Evolutionary conservation across 2,329 filamentous ascomycete genomes (phyloP), one percentile per base, ranked within the genome.

Genomic region (Fusarium irregulare): DNA sequence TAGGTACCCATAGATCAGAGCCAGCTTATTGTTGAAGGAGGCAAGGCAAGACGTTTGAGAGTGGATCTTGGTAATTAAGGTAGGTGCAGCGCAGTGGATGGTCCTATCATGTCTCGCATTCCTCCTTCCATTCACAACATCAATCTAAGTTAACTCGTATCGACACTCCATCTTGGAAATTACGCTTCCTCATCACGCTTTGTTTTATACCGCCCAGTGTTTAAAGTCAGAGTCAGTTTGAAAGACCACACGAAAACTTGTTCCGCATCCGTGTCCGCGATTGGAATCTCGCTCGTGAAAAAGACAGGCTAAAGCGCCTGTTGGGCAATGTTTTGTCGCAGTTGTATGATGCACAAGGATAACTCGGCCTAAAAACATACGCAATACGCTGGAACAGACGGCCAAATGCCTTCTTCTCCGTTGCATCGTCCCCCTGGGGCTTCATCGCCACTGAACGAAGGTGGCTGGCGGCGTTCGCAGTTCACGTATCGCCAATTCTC

Each of bases 401-500:
- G 40, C 28, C 25, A 14, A 32, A 78, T 78, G 76, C 37, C 72
- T 23, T 75, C 65, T 16, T 70, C 72, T 37, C 70, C 76, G 27
- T 53, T 66, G 23, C 58, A 48, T 11, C 44, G 56, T 20, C 44
- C 57, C 42, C 32, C 46, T 8, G 72, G 65, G 49, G 63, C 66
- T 6, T 77, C 77, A 10, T 80, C 78, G 14, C 76, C 77, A 27
- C 58, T 71, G 10, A 68, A 72, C 27, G 71, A 64, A 23, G 57
- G 69, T 16, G 70, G 72, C 25, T 58, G 68, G 40, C 78, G 77
- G 48, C 83, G 82, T 47, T 98, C 94, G 18, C 87, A 86, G 61
- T 98, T 96, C 81, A 98, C 93, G 4, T 93, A 92, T 78, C 92
- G 92, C 65, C 91, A 98, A 56, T 86, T 98, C 18, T 85, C 88